A percentile compares a stretch with the other conserved stretches of the same genome.
Conservation (phyloP, 1,284 basidiomycete species). For the Leccinum pallidistipes region DNA sequence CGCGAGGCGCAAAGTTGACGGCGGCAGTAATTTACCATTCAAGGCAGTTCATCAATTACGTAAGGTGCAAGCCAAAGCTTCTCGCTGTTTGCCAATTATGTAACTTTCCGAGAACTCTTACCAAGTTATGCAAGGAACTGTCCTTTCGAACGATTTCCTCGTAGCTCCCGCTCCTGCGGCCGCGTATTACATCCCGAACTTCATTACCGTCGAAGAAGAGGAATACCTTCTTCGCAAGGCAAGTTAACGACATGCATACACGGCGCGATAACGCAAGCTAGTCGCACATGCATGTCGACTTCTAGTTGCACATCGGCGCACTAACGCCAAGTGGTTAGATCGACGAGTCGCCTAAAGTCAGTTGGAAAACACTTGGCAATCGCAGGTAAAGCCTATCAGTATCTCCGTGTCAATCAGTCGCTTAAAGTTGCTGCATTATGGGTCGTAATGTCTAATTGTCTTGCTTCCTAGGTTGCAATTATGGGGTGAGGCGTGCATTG, state of each 20-base stretch:
- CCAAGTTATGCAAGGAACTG: conserved; percentile 12
- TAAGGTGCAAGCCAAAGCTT: background rate
- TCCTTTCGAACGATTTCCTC: conserved; percentile 15
- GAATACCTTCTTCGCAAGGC: conserved; percentile 76
- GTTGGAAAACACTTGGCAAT: conserved; percentile 84
- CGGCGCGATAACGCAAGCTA: background rate
- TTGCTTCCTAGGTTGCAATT: conserved; percentile 61
- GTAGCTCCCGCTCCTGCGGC: conserved; percentile 32
- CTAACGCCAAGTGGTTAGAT: conserved; percentile 50
- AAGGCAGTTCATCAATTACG: background rate
- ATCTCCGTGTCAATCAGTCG: background rate
- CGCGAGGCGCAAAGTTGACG: conserved; percentile 5
- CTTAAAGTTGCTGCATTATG: conserved; percentile 1
- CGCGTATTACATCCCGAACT: conserved; percentile 75
- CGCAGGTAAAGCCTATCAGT: conserved; percentile 53
- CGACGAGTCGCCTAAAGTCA: conserved; percentile 71
- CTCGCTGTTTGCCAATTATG: background rate
- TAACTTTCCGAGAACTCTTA: background rate
- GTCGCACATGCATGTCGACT: background rate
- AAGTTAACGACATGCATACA: conserved; percentile 12
- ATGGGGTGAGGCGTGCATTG: conserved; percentile 54
- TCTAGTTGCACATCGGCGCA: conserved; percentile 6
- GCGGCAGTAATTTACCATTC: background rate
- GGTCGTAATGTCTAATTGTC: background rate
- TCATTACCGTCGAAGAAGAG: conserved; percentile 81